Base-by-base conservation (phyloP, 768 basidiomycete species). In the Lentinula raphanica region DNA sequence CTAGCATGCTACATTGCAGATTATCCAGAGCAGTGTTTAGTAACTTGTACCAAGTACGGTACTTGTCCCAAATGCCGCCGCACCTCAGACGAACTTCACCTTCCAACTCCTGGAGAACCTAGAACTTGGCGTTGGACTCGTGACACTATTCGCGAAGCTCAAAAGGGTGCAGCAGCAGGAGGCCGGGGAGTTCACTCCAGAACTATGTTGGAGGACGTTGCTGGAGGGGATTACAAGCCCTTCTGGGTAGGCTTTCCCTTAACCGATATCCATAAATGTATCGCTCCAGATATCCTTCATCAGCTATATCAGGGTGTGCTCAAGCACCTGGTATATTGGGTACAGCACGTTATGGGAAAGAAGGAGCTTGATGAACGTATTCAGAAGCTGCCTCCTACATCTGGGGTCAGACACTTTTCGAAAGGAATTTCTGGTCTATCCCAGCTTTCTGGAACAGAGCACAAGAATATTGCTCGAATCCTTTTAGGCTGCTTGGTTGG, bases 281-380 rank as follows among this genome's bases (percentile, higher is more conserved):
- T 68, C 17, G 65, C 59, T 6, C 61, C 68, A 3, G 63, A 69
- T 54, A 57, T 68, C 13, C 65, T 69, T 27, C 67, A 68, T 29
- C 68, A 69, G 44, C 58, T 69, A 9, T 62, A 62, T 19, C 68
- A 69, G 50, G 68, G 68, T 15, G 49, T 69, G 1, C 27, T 69
- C n/a, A 69, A 68, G 39, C 69, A 70, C 55, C 32, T 66, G 32
- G 40, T 66, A 32, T 12, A 53, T 7, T 70, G 68, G 69, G 23
- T 72, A 2, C 60, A 29, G 31, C 28, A 46, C 1, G 59, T 61
- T 1, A 65, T 32, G 45, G 62, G 64, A 1, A 46, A 39, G 2
- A 57, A 45, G 0, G 71, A 72, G 49, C 62, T 74, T 11, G 68
- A 74, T 55, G 64, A 65, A 9, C 63, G 68, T 6, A 62, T 67